Evolutionary conservation across 2,329 filamentous ascomycete species (phyloP), one percentile per base, ranked within the genome.

Genomic region (Nothopassalora personata): DNA sequence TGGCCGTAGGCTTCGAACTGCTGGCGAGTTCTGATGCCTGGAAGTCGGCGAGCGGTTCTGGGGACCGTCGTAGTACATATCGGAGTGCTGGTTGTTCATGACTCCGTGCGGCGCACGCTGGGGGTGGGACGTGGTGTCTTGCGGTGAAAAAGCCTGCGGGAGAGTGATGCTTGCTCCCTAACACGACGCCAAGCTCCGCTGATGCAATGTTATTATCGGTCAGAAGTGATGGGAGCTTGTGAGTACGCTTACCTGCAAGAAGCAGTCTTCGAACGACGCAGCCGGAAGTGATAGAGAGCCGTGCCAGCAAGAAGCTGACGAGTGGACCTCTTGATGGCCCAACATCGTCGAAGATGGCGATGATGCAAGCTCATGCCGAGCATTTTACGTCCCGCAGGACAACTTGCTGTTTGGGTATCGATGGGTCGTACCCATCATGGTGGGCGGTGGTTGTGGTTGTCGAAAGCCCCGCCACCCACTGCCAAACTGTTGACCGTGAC

Each of bases 11-110:
- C 80, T 66, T 96, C 91, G 72, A 92, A 90, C 56, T 72, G 68
- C 66, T 89, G 88, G 67, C 59, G 79, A 71, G 79, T 80, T 68
- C 67, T 83, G 84, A 60, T 89, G 88, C 72, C 88, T 86, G 33
- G 87, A 86, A 71, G 84, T 86, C 43, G 90, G 90, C 64, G 87
- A 90, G 70, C 89, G 87, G 58, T 67, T 70, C 63, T 83, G 75
- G 60, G 82, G 75, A 68, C 88, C 88, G 67, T 90, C 87, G 77
- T 89, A 85, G 79, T 90, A 91, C 81, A 88, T 85, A 61, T 89
- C 86, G 73, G 68, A 70, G 61, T 67, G 65, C 50, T 67, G 63
- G 57, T 66, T 67, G 64, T 72, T 71, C 70, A 71, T 71, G 58
- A 46, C 60, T 31, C 19, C 28, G 23, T 49, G 46, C 46, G 46